phyloP scores from a whole-genome alignment of 2,329 filamentous ascomycete genomes.

The Trichoderma atrobrunneum region DNA sequence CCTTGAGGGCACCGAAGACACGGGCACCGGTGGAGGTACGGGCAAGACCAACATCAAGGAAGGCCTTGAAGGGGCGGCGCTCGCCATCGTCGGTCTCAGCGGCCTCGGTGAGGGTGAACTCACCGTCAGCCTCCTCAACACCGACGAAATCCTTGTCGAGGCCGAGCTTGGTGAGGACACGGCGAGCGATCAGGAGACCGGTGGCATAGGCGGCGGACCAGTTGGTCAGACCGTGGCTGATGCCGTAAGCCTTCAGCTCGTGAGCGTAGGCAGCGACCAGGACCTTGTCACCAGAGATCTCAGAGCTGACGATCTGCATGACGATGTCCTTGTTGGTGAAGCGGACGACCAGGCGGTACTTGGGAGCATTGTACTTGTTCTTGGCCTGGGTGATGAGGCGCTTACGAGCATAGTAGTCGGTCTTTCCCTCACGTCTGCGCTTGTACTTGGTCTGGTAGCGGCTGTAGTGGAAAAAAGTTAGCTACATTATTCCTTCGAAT shows the following conservation, averaged over 20 bases:
- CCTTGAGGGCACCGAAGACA: slow-evolving; percentile 99
- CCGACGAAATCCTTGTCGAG: slow-evolving; percentile 89
- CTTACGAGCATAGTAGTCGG: slow-evolving; percentile 99
- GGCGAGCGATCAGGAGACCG: slow-evolving; percentile 94
- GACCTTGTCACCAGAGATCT: slow-evolving; percentile 98
- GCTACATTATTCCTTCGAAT: slow-evolving; percentile 13
- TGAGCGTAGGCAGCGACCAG: slow-evolving; percentile 89
- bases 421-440: slow-evolving; percentile 94
- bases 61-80: slow-evolving; percentile 98
- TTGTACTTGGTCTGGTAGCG: slow-evolving; percentile 99
- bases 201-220: slow-evolving; percentile 97
- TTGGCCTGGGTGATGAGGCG: slow-evolving; percentile 99
- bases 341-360: slow-evolving; percentile 99
- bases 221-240: slow-evolving; percentile 99
- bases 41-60: slow-evolving; percentile 95
- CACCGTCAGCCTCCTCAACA: slow-evolving; percentile 95
- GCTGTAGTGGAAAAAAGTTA: slow-evolving; percentile 48
- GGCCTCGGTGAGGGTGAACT: slow-evolving; percentile 94
- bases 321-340: slow-evolving; percentile 99
- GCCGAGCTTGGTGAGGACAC: slow-evolving; percentile 94
- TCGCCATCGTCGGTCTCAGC: slow-evolving; percentile 85
- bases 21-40: slow-evolving; percentile 98
- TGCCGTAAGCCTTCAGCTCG: slow-evolving; percentile 96
- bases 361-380: slow-evolving; percentile 99
- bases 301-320: slow-evolving; percentile 93